Base-by-base conservation (phyloP, 805 yeast species). In the Kurtzmaniella cleridarum region DNA sequence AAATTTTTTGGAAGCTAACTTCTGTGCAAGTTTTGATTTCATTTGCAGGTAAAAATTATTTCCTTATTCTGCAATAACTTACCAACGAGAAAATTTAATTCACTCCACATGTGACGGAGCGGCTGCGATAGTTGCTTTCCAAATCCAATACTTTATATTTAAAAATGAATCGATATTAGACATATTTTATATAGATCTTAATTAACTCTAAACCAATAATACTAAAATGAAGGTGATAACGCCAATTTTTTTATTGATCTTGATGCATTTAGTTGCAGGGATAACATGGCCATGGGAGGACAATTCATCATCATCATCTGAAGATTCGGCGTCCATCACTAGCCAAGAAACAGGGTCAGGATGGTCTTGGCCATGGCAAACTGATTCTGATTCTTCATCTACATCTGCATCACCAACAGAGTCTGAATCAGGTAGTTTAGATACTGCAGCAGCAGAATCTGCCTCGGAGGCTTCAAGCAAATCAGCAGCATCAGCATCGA, bases 271-370 rank as follows among this genome's bases (percentile, higher is more conserved):
- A 9, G 39, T 27, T 10, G 23, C 15, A 2, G 54, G 51, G 5
- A 44, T 53, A 35, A 24, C 38, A 11, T 53, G 57, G 58, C 58
- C 57, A 1, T 52, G 58, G 57, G 49, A 49, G 12, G 42, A 42
- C 24, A 30, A 33, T n/a, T 32, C 43, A 7, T 24, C 32, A 7
- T 24, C 32, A 9, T 36, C 33, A 9, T 32, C 41, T 24, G 32
- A 42, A 27, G 20, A 44, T 26, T 33, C 30, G 13, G 39, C 46
- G 10, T 20, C 27, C 24, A 13, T 36, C 14, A 24, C 26, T 5
- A 26, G 33, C 15, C 33, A 40, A 12, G 16, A 15, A 31, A n/a
- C 20, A 16, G 20, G 10, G 24, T 10, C n/a, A 17, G 16, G 32
- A 8, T 15, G 26, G 26, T 9, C 14, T n/a, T 11, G 38, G 9